Percentiles rank a stretch among this genome's conserved stretches.
Conservation (phyloP, 2,329 filamentous ascomycete genomes). For the Calycina herbarum region DNA sequence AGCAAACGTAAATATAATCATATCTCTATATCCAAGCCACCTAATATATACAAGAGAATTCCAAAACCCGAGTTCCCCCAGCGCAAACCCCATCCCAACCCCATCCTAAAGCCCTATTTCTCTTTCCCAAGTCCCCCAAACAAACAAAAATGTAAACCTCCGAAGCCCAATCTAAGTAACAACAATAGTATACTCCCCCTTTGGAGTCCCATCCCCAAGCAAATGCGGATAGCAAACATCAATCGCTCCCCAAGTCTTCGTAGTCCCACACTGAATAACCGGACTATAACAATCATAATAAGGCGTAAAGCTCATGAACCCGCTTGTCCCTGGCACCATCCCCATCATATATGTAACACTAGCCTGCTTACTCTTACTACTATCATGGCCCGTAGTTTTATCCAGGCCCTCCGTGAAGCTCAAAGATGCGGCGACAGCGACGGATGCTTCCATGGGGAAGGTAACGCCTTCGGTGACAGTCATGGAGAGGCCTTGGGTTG, state of each 20-base stretch:
- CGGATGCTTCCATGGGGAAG: not conserved
- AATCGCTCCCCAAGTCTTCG: not conserved
- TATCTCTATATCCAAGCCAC: too few species aligned
- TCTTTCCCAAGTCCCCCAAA: not conserved
- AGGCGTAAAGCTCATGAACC: constrained; percentile 4
- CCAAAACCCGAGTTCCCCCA: not conserved
- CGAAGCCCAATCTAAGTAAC: not conserved
- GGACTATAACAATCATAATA: constrained; percentile 5
- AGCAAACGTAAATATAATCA: too few species aligned
- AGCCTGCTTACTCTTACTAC: not conserved
- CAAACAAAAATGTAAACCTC: not conserved
- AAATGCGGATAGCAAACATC: constrained; percentile 1
- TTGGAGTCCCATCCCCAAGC: not conserved
- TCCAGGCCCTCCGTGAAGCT: not conserved
- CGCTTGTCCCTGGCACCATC: not conserved
- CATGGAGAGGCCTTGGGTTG: not conserved
- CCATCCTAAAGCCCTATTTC: not conserved
- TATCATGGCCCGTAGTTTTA: not conserved
- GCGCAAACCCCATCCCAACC: not conserved
- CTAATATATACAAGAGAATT: not conserved
- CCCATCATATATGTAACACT: not conserved
- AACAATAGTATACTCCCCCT: constrained; percentile 6
- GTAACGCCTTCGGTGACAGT: not conserved
- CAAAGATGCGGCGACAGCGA: not conserved
- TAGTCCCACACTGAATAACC: not conserved